Percentiles rank a stretch among this genome's conserved stretches.
phyloP scores from a whole-genome alignment of 2,329 filamentous ascomycete genomes.

The Alternaria sp. region DNA sequence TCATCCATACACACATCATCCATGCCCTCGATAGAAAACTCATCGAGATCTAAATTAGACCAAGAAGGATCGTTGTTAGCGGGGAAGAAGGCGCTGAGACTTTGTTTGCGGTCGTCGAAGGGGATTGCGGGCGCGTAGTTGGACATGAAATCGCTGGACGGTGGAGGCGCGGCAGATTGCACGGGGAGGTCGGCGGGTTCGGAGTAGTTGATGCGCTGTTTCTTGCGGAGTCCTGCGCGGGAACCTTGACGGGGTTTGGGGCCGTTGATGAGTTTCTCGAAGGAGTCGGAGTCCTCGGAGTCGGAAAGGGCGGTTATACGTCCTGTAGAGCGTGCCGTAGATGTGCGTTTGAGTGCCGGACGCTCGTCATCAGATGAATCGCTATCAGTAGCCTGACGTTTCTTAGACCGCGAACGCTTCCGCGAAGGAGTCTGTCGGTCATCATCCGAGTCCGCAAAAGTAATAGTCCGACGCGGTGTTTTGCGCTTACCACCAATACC shows the following conservation, averaged over 20 bases:
- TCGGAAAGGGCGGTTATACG: background rate
- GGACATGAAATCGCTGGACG: background rate
- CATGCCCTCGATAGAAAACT: background rate
- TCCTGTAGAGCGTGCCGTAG: background rate
- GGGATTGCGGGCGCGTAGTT: background rate
- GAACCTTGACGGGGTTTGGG: background rate
- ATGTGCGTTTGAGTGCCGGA: background rate
- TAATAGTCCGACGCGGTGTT: background rate
- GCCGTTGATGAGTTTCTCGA: background rate
- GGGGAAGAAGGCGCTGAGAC: slow-evolving; percentile 1
- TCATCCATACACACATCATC: background rate
- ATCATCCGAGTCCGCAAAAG: background rate
- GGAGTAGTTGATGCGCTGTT: slow-evolving; percentile 18
- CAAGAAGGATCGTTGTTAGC: background rate
- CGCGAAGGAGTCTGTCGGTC: background rate
- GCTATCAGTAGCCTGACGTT: background rate
- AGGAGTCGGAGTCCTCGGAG: background rate
- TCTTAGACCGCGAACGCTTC: background rate
- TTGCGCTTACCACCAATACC: background rate
- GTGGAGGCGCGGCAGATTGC: background rate
- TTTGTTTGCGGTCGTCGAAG: background rate
- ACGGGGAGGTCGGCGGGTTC: background rate
- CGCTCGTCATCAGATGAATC: slow-evolving; percentile 1
- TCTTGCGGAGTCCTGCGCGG: slow-evolving; percentile 16
- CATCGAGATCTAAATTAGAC: background rate